phyloP scores from a whole-genome alignment of 1,139 yeast species.

The Martiniozyma asiatica region DNA sequence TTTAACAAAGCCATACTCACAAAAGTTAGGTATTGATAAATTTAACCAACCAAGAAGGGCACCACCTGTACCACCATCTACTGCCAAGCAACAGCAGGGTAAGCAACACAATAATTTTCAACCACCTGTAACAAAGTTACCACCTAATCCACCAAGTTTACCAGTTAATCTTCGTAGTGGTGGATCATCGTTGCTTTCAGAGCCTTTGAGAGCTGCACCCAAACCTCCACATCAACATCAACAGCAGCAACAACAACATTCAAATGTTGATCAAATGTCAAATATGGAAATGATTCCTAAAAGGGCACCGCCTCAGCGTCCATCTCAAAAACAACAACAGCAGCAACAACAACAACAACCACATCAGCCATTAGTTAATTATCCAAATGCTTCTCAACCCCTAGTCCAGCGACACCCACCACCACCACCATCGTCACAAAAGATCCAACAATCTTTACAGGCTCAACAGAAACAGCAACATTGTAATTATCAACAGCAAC shows the following conservation, averaged over 20 bases:
- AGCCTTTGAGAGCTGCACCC: constrained; percentile 34
- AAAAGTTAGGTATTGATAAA: constrained; percentile 17
- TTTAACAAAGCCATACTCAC: constrained; percentile 21
- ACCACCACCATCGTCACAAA: not conserved
- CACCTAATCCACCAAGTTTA: constrained; percentile 3
- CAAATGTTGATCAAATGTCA: no score
- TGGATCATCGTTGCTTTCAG: no score
- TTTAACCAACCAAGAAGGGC: constrained; percentile 42
- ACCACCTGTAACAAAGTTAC: constrained; percentile 4
- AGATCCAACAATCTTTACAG: constrained; percentile 1
- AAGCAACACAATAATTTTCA: no score
- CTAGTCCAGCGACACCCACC: no score
- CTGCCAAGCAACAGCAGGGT: no score
- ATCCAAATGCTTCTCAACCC: no score
- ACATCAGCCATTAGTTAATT: no score
- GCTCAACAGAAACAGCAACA: constrained; percentile 7
- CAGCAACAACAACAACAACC: no score
- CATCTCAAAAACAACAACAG: no score
- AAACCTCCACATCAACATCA: constrained; percentile 29
- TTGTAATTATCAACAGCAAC: constrained; percentile 5
- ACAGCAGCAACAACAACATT: constrained; percentile 17
- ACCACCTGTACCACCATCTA: constrained; percentile 43
- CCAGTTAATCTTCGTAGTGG: no score
- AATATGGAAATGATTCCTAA: no score
- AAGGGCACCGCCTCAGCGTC: no score